Evolutionary conservation across 2,329 filamentous ascomycete genomes (phyloP), one percentile per base, ranked within the genome.

Genomic region (Alternaria panax): DNA sequence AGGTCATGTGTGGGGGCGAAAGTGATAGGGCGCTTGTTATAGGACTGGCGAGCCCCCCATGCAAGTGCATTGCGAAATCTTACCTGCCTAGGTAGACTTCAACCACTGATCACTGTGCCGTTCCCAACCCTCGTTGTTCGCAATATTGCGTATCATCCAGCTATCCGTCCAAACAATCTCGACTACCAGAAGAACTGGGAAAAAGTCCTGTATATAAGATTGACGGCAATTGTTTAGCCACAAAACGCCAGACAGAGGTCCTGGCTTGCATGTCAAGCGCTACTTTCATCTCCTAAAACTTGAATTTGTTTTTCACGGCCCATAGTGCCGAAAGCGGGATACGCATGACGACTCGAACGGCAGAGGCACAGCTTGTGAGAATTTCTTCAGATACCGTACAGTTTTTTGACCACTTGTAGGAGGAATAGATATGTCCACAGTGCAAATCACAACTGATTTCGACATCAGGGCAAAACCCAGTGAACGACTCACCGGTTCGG

Each of bases 271-370:
- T n/a, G 0, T 2, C 16, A 18, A 3, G n/a, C 34, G 16, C 16
- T 5, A 14, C 8, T 6, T 18, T 5, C 34, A 18, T 14, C n/a
- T 38, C n/a, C 34, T 2, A 1, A 14, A 38, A 2, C 6, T 0
- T 18, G 1, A 18, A n/a, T n/a, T 0, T 3, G 32, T 8, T 5
- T 5, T 38, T 18, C 0, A 8, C 34, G n/a, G 2, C 2, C 1
- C n/a, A 38, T 18, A 2, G n/a, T 0, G 1, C 34, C 7, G n/a
- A 18, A 38, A 3, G 34, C 7, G 16, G 34, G 4, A n/a, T 18
- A 36, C 7, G 16, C 7, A 36, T 8, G 32, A 34, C 32, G 32
- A 16, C 32, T 34, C 16, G 32, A 16, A 9, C 7, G 8, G 32
- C 32, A 16, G 2, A 34, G 14, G 14, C 16, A 36, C 34, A 7